Evolutionary conservation across 2,329 filamentous ascomycete genomes (phyloP).

Genomic region (Talaromyces sp.): DNA sequence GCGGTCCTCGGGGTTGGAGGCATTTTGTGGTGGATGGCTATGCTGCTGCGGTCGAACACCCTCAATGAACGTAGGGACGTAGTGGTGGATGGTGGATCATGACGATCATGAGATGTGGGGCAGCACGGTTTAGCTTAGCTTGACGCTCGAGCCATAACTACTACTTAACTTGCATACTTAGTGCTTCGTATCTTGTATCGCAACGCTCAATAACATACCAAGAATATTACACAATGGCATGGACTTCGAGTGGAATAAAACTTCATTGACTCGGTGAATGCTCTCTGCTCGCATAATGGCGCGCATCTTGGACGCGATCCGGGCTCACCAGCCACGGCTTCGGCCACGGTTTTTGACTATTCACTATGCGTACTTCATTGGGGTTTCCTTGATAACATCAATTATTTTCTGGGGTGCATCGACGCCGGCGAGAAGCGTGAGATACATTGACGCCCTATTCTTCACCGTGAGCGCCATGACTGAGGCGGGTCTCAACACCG

Average conservation of each 20-base stretch:
- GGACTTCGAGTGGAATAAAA: neutral
- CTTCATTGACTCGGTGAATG: neutral
- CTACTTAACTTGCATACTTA: neutral
- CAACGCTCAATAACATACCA: neutral
- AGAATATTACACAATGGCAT: neutral
- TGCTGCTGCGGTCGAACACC: neutral
- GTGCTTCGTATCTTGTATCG: neutral
- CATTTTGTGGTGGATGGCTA: neutral
- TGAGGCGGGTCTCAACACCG: constrained; percentile 47
- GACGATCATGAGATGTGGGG: constrained; percentile 2
- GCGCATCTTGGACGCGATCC: neutral
- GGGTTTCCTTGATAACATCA: constrained; percentile 42
- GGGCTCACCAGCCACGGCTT: neutral
- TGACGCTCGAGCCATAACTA: neutral
- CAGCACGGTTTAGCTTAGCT: neutral
- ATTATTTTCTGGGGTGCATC: constrained; percentile 49
- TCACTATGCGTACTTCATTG: constrained; percentile 50
- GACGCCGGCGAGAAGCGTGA: constrained; percentile 41
- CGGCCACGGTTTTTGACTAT: constrained; percentile 38
- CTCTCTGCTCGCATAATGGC: neutral
- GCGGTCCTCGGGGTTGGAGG: neutral
- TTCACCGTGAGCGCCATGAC: constrained; percentile 49
- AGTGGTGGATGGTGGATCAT: neutral
- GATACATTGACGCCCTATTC: constrained; percentile 48
- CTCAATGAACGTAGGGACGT: neutral